Base-by-base conservation (phyloP, 2,329 filamentous ascomycete species). In the Apiospora sp. region DNA sequence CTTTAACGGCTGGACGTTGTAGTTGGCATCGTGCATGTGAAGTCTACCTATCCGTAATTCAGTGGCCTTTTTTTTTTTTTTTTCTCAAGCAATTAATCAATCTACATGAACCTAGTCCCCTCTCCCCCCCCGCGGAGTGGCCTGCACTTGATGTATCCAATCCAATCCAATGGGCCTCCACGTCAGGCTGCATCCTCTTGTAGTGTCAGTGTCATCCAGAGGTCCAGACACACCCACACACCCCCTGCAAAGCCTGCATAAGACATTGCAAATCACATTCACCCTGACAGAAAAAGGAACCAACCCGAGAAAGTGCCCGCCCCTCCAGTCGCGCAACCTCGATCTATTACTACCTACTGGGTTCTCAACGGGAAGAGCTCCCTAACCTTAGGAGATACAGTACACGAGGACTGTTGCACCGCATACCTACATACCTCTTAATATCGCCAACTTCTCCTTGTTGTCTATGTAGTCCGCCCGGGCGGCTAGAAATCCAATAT, bases 191-290 rank as follows among this genome's bases (percentile, higher is more conserved):
- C 58, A 41, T 64, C 34, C 6, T 41, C 19, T 19, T n/a, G 58
- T 4, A 14, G 19, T 61, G 19, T 41, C 37, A 14, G 19, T 61
- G 19, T 41, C 37, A 41, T 41, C 7, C 37, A 41, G 37, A 41
- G 37, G n/a, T 41, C 30, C 58, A 64, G 58, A 64, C 58, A 64
- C 34, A n/a, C 30, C 19, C 49, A 54, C 30, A 64, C 34, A 37
- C 58, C 2, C 58, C 34, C 58, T 64, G 58, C 58, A 64, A 41
- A n/a, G 22, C 34, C 34, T 64, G 34, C 58, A 64, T 64, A 41
- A 16, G 58, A 64, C 58, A 41, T 41, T 64, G 58, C 58, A 64
- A 64, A 64, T 41, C 58, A 64, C 58, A 22, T 64, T 64, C 34
- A 22, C 37, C 22, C n/a, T 14, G 34, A 64, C 58, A 64, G 19